Conservation (phyloP, 2,329 filamentous ascomycete species). For the Ceratocystis huliohia region DNA sequence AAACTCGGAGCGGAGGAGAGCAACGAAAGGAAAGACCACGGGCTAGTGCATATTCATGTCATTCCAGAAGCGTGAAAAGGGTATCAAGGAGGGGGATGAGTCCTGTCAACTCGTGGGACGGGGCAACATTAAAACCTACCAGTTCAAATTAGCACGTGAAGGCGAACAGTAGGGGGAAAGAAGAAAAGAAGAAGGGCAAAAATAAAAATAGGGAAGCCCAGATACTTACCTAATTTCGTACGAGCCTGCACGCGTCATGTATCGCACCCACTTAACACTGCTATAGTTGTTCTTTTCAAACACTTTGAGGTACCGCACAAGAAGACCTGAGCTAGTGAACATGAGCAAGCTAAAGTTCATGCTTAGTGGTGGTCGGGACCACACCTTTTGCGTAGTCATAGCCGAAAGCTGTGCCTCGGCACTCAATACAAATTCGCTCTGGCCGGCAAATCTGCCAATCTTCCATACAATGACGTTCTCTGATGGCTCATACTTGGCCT, state of each 20-base stretch:
- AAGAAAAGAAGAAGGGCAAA: too few species aligned
- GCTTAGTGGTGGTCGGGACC: conserved; percentile 85
- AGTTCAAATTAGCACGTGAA: conserved; percentile 19
- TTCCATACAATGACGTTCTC: conserved; percentile 99
- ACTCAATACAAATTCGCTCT: conserved; percentile 87
- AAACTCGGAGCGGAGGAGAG: too few species aligned
- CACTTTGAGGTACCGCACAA: conserved; percentile 93
- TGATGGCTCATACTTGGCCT: conserved; percentile 95
- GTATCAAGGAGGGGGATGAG: conserved; percentile 20
- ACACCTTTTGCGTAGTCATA: conserved; percentile 97
- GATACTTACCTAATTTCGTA: conserved; percentile 78
- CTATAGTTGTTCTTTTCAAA: conserved; percentile 99
- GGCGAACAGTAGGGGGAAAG: not conserved
- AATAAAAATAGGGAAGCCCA: too few species aligned
- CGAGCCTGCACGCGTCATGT: conserved; percentile 95
- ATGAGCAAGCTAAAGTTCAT: conserved; percentile 89
- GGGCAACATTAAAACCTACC: conserved; percentile 28
- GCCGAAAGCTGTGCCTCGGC: conserved; percentile 86
- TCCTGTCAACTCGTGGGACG: conserved; percentile 5
- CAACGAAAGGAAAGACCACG: conserved; percentile 1
- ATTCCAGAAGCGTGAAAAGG: conserved; percentile 17
- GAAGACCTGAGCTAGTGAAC: conserved; percentile 88
- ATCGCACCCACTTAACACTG: conserved; percentile 97
- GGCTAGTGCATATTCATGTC: not conserved
- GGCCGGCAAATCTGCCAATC: conserved; percentile 95